phyloP scores from a whole-genome alignment of 108 stramenopile species.

The Pseudonitzschia multistriata region DNA sequence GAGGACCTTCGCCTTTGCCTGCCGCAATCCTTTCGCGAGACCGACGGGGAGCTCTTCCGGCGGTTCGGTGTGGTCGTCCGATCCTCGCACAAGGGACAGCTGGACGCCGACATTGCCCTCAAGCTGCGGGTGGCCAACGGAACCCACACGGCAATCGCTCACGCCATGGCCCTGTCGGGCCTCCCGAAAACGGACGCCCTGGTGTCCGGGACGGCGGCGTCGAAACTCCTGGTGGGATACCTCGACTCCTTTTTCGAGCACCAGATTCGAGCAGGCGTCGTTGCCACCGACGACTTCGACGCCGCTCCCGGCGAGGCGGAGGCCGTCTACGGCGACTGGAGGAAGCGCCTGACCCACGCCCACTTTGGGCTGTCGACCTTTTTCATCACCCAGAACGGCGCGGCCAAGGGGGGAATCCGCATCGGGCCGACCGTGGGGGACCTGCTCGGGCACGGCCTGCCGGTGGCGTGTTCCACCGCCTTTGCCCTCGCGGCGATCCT shows the following conservation, averaged over 20 bases:
- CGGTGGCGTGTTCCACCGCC: conserved; percentile 48
- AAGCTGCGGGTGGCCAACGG: conserved; percentile 91
- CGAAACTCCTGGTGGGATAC: conserved; percentile 45
- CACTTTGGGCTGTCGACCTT: conserved; percentile 86
- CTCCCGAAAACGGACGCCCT: conserved; percentile 32
- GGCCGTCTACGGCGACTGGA: conserved; percentile 78
- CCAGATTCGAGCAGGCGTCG: conserved; percentile 62
- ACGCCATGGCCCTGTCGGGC: conserved; percentile 67
- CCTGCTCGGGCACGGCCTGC: conserved; percentile 26
- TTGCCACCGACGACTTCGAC: background rate
- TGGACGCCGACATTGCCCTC: conserved; percentile 72
- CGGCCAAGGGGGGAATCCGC: conserved; percentile 87
- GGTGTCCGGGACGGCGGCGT: conserved; percentile 20
- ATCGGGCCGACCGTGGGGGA: conserved; percentile 69
- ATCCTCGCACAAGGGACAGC: conserved; percentile 35
- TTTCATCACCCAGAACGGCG: conserved; percentile 91
- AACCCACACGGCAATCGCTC: conserved; percentile 88
- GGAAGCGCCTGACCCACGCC: conserved; percentile 69
- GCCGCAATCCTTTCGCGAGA: background rate
- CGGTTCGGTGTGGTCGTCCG: conserved; percentile 36
- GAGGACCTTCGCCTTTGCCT: conserved; percentile 45
- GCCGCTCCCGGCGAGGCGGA: conserved; percentile 34
- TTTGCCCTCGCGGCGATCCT: conserved; percentile 83
- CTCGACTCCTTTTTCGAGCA: conserved; percentile 67
- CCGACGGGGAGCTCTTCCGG: conserved; percentile 28